Percentiles rank a stretch among this genome's conserved stretches.
Evolutionary conservation across 2,329 filamentous ascomycete species (phyloP).

Genomic region (Zarea fungicola): DNA sequence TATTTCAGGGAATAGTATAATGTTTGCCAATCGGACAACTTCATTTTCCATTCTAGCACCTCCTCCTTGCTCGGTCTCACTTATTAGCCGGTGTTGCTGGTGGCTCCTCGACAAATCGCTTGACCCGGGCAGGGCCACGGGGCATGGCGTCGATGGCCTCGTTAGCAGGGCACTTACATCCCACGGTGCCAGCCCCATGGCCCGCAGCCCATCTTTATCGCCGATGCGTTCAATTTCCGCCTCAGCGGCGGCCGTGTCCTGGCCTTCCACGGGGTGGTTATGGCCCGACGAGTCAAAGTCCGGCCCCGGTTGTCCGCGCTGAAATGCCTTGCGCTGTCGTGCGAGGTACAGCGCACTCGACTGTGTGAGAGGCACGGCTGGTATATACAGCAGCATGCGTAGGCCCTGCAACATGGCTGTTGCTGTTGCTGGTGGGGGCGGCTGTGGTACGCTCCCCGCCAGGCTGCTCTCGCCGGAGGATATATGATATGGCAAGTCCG

Average conservation of each 20-base stretch:
- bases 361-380: slow-evolving; percentile 51
- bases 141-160: background rate
- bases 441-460: slow-evolving; percentile 27
- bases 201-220: slow-evolving; percentile 45
- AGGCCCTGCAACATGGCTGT: slow-evolving; percentile 23
- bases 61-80: slow-evolving; percentile 23
- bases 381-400: slow-evolving; percentile 50
- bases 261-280: slow-evolving; percentile 43
- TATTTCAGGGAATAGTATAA: slow-evolving; percentile 50
- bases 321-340: slow-evolving; percentile 52
- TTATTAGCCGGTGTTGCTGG: no score
- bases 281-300: slow-evolving; percentile 52
- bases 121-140: background rate
- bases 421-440: slow-evolving; percentile 16
- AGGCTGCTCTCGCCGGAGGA: slow-evolving; percentile 32
- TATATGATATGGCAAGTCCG: slow-evolving; percentile 53
- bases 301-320: slow-evolving; percentile 47
- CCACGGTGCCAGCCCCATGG: slow-evolving; percentile 55
- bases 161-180: slow-evolving; percentile 24
- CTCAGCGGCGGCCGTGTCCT: slow-evolving; percentile 43
- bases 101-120: slow-evolving; percentile 15
- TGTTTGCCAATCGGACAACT: slow-evolving; percentile 49
- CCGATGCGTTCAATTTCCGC: slow-evolving; percentile 43
- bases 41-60: slow-evolving; percentile 41
- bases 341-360: slow-evolving; percentile 54